Evolutionary conservation across 352 stramenopile species (phyloP), one percentile per base, ranked within the genome.

Genomic region (Phytophthora podocarpi): DNA sequence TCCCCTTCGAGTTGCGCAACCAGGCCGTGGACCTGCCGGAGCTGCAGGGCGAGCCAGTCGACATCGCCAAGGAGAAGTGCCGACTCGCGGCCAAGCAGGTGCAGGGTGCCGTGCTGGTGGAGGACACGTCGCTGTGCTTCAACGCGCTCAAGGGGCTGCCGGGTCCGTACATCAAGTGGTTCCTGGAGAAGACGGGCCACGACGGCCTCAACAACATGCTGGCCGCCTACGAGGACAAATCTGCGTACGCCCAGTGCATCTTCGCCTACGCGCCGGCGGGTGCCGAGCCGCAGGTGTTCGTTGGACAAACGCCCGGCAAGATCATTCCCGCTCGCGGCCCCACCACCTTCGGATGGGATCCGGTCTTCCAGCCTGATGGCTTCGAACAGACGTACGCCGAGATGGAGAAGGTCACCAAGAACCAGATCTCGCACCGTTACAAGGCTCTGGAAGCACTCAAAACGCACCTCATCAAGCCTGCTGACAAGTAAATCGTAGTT

Each of bases 141-240:
- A 98, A 98, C 67, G 96, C 96, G 45, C 82, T 99, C 5, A 71
- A 89, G 34, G 96, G 91, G 0, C 85, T 99, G 1, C 97, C 97
- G 0, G 96, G 97, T 0, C 93, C 96, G 21, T 99, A 99, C 79
- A 97, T 99, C 63, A 99, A 99, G 80, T 99, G 96, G 95, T 99
- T 99, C 64, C 77, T 99, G 9, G 91, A 99, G 32, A 98, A 97
- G 66, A 98, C 89, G 53, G 95, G 94, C 51, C 93, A 88, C 84
- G 93, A 51, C 40, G 97, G 80, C 36, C 97, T 87, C 66, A 99
- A 98, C 72, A 97, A 98, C 57, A 79, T 99, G 76, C 72, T 99
- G 35, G 77, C 79, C 11, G 94, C 82, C 5, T 99, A 97, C 66
- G 79, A 95, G 32, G 96, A 99, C 82, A 98, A 98, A 70, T 91